Evolutionary conservation across 2,329 filamentous ascomycete genomes (phyloP).

Genomic region (Huntiella decipiens): DNA sequence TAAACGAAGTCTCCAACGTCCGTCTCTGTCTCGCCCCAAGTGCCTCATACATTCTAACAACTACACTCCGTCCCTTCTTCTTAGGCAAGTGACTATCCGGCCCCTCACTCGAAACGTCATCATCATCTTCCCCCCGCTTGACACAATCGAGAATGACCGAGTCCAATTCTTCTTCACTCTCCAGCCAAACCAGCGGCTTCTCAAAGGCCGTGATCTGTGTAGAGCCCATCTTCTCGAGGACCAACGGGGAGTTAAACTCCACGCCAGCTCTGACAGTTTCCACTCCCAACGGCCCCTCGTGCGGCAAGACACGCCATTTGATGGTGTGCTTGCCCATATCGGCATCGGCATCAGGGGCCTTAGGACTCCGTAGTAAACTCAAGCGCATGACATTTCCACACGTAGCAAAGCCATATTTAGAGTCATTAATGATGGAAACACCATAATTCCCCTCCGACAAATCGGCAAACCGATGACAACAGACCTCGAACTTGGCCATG

Average conservation of each 20-base stretch:
- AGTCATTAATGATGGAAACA: conserved; percentile 84
- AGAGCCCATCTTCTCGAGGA: conserved; percentile 1
- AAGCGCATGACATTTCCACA: conserved; percentile 77
- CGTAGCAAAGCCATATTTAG: conserved; percentile 90
- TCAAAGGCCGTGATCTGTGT: not conserved
- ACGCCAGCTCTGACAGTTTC: conserved; percentile 66
- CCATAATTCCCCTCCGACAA: conserved; percentile 75
- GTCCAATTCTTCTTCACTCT: conserved; percentile 42
- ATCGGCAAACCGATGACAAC: conserved; percentile 87
- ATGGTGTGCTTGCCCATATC: conserved; percentile 86
- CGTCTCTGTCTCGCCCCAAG: conserved; percentile 65
- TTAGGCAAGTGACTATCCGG: conserved; percentile 33
- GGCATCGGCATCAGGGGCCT: conserved; percentile 80
- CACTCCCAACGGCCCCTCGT: conserved; percentile 50
- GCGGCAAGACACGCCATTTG: conserved; percentile 78
- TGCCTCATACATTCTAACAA: conserved; percentile 74
- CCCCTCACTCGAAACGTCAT: conserved; percentile 40
- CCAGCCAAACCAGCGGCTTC: conserved; percentile 14
- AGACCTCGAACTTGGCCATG: conserved; percentile 96
- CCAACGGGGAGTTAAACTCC: conserved; percentile 50
- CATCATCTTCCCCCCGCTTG: conserved; percentile 83
- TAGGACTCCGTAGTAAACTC: conserved; percentile 67
- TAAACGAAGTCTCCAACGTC: conserved; percentile 45
- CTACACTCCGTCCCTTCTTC: conserved; percentile 57
- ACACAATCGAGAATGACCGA: conserved; percentile 71